A percentile compares a stretch with the other conserved stretches of the same genome.
Conservation (phyloP, 169 alveolate species). For the Miamiensis avidus region DNA sequence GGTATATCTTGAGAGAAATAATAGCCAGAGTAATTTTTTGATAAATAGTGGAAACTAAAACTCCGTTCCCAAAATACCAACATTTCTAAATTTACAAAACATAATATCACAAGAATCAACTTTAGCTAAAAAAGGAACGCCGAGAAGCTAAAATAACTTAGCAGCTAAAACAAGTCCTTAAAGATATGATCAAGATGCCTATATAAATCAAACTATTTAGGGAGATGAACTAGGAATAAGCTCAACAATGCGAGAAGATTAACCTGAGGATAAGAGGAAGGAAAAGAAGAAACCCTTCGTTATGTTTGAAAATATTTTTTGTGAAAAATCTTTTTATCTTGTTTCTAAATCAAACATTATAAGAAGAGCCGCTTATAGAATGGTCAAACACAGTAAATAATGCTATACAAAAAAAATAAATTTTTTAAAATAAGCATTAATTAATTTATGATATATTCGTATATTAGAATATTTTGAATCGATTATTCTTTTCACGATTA, state of each 20-base stretch:
- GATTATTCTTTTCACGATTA: conserved; percentile 49
- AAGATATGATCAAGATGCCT: too few relatives aligned
- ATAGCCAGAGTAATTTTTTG: too few relatives aligned
- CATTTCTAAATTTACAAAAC: too few relatives aligned
- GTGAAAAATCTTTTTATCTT: conserved; percentile 59
- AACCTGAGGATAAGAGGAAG: neutral
- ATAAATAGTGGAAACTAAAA: too few relatives aligned
- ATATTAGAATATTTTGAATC: conserved; percentile 1
- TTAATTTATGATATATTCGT: neutral
- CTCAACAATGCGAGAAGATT: neutral
- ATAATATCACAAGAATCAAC: too few relatives aligned
- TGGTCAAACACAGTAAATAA: conserved; percentile 48
- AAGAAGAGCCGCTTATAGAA: conserved; percentile 51
- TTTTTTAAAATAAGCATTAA: neutral
- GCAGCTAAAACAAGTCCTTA: too few relatives aligned
- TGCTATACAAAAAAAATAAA: conserved; percentile 15
- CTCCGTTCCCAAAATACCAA: too few relatives aligned
- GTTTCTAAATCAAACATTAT: conserved; percentile 49
- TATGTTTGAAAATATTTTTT: conserved; percentile 31
- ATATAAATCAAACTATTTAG: neutral
- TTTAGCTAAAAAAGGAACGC: neutral
- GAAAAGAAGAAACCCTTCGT: neutral
- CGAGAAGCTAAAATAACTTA: neutral
- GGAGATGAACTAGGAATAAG: neutral
- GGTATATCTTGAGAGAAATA: too few relatives aligned